Evolutionary conservation across 2,329 filamentous ascomycete species (phyloP), one percentile per base, ranked within the genome.

Genomic region (Hortaea sp.): DNA sequence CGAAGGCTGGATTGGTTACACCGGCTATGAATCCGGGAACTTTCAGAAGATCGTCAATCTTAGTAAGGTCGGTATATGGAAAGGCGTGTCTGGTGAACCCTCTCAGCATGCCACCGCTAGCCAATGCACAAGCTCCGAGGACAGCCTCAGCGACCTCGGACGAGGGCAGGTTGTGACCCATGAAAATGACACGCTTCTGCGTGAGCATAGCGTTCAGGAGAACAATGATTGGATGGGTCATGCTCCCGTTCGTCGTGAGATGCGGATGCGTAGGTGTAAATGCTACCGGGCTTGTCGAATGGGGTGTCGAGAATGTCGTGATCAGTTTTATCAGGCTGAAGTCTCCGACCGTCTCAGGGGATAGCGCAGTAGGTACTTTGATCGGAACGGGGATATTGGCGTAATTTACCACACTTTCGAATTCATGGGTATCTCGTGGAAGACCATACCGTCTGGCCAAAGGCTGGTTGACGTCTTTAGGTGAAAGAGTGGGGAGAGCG

Each of bases 61-160:
- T 98, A 53, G 88, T 95, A 39, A 98, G 75, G 69, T 98, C 92
- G 1, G 92, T 98, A 62, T 98, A 98, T 2, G 92, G 92, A 62
- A 98, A 98, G 0, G 92, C 92, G 67, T 97, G 88, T 12, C 92
- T 79, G 6, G 90, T 95, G 66, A 98, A 98, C 29, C 92, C 92
- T 47, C 89, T 78, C 32, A 98, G 72, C n/a, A 95, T 73, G 5
- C 92, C 90, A 7, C 92, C 92, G 9, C 89, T 95, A 10, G 85
- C 90, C 41, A 98, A 75, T 7, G 92, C 88, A 65, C 92, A 98
- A 1, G 92, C 89, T n/a, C 88, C 92, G 6, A 98, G 76, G 3
- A 98, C 92, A n/a, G 92, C 90, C 69, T 98, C 90, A 1, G 92
- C 92, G 28, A 98, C 92, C 62, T 95, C 89, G 20, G 89, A 88